A percentile compares a stretch with the other conserved stretches of the same genome.
phyloP scores from a whole-genome alignment of 2,329 filamentous ascomycete species.

The Hymenoscyphus scutula region DNA sequence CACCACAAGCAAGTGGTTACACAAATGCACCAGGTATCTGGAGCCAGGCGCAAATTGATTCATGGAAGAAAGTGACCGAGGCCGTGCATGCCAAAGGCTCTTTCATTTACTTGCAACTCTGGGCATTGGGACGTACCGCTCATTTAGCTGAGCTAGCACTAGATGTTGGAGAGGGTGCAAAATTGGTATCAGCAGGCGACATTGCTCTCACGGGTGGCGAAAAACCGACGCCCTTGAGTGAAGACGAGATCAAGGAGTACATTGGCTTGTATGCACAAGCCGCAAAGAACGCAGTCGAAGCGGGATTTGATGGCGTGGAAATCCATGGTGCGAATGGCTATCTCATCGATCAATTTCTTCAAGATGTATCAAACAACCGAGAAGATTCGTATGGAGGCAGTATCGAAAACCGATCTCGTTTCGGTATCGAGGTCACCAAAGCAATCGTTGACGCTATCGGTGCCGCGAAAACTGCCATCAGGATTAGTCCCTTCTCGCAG shows the following conservation, averaged over 20 bases:
- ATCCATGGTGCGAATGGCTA: constrained; percentile 29
- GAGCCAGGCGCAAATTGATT: constrained; percentile 49
- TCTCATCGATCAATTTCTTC: constrained; percentile 26
- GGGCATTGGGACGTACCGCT: constrained; percentile 51
- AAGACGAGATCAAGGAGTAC: constrained; percentile 9
- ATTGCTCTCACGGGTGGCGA: neutral
- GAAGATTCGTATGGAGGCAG: constrained; percentile 52
- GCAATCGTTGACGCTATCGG: constrained; percentile 51
- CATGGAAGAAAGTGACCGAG: constrained; percentile 57
- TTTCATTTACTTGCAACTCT: constrained; percentile 62
- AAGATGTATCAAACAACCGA: constrained; percentile 49
- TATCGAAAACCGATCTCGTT: constrained; percentile 50
- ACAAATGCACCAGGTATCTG: constrained; percentile 55
- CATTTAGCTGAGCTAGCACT: neutral
- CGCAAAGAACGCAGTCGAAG: constrained; percentile 23
- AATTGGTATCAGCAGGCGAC: neutral
- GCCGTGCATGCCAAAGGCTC: constrained; percentile 62
- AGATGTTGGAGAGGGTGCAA: neutral
- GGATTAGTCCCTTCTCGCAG: constrained; percentile 57
- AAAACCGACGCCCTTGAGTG: constrained; percentile 2
- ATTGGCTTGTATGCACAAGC: constrained; percentile 11
- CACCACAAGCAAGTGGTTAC: constrained; percentile 43
- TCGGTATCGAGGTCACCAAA: constrained; percentile 52
- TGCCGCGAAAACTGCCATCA: constrained; percentile 51
- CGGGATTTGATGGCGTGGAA: constrained; percentile 31